phyloP scores from a whole-genome alignment of 768 basidiomycete genomes.

The Pisolithus orientalis region DNA sequence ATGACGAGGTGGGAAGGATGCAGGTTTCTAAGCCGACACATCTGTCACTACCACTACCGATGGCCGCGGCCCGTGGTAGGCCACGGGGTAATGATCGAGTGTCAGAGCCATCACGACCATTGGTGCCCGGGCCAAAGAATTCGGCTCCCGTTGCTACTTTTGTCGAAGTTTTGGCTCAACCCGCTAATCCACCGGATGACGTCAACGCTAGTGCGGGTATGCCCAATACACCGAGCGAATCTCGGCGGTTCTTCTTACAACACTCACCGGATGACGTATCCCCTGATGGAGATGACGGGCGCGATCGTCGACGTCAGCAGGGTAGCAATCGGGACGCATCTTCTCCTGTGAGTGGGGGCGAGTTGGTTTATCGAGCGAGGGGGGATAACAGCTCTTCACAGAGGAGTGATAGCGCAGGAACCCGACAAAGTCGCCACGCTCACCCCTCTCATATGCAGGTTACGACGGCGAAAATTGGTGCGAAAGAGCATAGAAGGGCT shows the following conservation, averaged over 20 bases:
- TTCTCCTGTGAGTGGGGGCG: constrained; percentile 28
- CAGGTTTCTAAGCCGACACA: constrained; percentile 9
- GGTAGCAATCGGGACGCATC: constrained; percentile 6
- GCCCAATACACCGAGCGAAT: constrained; percentile 17
- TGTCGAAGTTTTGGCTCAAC: no score
- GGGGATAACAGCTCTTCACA: background rate
- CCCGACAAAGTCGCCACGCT: background rate
- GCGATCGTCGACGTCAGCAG: constrained; percentile 4
- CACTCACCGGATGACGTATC: constrained; percentile 37
- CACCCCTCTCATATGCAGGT: constrained; percentile 13
- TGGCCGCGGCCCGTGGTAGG: background rate
- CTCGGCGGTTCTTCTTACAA: constrained; percentile 39
- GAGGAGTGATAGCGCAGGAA: background rate
- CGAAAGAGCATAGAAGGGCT: constrained; percentile 4
- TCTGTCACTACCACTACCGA: constrained; percentile 2
- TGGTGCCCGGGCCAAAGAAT: background rate
- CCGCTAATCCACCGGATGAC: background rate
- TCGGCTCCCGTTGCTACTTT: constrained; percentile 2
- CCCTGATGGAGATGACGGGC: constrained; percentile 28
- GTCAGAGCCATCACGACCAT: background rate
- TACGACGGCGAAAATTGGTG: constrained; percentile 26
- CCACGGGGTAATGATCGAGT: no score
- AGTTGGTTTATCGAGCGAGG: constrained; percentile 10
- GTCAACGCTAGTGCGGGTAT: constrained; percentile 16
- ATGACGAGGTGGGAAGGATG: no score